Conservation (phyloP, 2,329 filamentous ascomycete species). For the Botrytis deweyae region DNA sequence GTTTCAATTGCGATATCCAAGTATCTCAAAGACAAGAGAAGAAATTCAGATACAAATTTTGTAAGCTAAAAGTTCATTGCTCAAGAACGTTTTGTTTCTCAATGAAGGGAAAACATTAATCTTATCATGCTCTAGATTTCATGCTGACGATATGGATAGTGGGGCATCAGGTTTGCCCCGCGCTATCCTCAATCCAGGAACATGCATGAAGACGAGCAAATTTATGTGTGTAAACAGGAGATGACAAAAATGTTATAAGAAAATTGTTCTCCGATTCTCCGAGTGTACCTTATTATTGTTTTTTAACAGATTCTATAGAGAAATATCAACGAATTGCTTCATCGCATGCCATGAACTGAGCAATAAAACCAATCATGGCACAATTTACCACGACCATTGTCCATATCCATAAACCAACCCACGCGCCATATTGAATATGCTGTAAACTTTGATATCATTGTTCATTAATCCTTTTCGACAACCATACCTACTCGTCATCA, state of each 20-base stretch:
- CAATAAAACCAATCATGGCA: constrained; percentile 15
- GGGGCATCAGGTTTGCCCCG: constrained; percentile 16
- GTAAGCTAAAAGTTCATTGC: neutral
- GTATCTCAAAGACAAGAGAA: neutral
- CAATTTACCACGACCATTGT: constrained; percentile 16
- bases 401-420: constrained; percentile 39
- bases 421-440: constrained; percentile 37
- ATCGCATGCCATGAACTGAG: constrained; percentile 7
- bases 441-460: constrained; percentile 33
- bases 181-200: constrained; percentile 12
- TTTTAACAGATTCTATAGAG: constrained; percentile 3
- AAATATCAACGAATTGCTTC: constrained; percentile 3
- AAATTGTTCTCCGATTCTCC: neutral
- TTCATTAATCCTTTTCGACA: constrained; percentile 31
- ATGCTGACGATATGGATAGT: constrained; percentile 4
- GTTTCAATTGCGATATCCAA: neutral
- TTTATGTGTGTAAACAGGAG: neutral
- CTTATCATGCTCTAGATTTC: constrained; percentile 8
- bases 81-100: neutral
- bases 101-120: neutral
- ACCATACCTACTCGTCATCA: constrained; percentile 55
- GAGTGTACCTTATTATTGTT: constrained; percentile 7
- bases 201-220: constrained; percentile 2
- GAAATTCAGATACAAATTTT: neutral
- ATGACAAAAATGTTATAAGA: neutral